Evolutionary conservation across 768 basidiomycete species (phyloP), one percentile per base, ranked within the genome.

Genomic region (Harrya chromipes): DNA sequence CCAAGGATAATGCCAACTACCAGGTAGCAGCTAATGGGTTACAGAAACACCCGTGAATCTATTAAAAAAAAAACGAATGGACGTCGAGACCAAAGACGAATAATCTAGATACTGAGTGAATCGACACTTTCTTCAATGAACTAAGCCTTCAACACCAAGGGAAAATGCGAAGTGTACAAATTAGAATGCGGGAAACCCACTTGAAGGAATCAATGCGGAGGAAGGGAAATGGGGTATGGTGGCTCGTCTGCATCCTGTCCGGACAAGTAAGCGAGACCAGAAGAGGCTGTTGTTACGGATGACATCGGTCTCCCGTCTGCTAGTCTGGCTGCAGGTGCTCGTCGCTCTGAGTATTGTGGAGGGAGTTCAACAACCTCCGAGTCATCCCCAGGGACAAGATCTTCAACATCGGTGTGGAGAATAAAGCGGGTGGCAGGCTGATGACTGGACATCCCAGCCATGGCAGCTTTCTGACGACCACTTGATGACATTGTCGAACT

Each of bases 321-420:
- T 24, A n/a, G 33, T 19, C 12, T 14, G 34, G 33, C 20, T 36
- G 14, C n/a, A 34, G 62, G 51, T 40, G 61, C 62, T 17, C 75
- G 75, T 31, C 77, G 70, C 52, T 80, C 83, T 21, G 75, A 74
- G 60, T 90, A 90, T 62, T 81, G 81, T 14, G 87, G 87, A 23
- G 87, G 87, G n/a, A 88, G 74, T 67, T 90, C 87, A 6, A 88
- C 74, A 19, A 86, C 68, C 6, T 75, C 85, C 16, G 77, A 67
- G 49, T 75, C 72, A 45, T 72, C 71, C 35, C 66, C 69, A 7
- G 78, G 71, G 10, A 70, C 34, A 12, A 60, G 67, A 57, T 88
- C 86, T 46, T 85, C 85, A 8, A 76, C 77, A 61, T 88, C 88
- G 4, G 81, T 83, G 55, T 89, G 86, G 6, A 87, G 55, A 49